A percentile compares a stretch with the other conserved stretches of the same genome.
Evolutionary conservation across 805 yeast species (phyloP).

Genomic region (Saccharomycopsis lassenensis): DNA sequence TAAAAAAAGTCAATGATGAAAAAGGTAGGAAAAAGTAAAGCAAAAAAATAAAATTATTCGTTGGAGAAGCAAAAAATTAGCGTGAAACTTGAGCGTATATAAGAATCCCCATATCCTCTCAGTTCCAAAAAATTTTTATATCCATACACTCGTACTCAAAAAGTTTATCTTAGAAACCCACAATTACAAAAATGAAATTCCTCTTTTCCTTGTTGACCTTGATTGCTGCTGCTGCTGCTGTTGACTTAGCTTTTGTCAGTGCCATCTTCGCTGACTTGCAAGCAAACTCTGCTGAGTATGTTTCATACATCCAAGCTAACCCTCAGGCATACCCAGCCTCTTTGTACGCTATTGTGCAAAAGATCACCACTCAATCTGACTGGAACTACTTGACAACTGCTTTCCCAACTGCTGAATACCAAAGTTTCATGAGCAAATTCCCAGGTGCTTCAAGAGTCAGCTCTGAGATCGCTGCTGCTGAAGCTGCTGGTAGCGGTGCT

Average conservation of each 20-base stretch:
- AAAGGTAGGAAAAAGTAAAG: no score
- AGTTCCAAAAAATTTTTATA: no score
- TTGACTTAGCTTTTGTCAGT: constrained; percentile 12
- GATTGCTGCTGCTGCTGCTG: constrained; percentile 10
- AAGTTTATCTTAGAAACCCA: no score
- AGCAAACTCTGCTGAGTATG: constrained; percentile 13
- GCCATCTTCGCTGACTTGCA: constrained; percentile 15
- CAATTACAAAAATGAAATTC: constrained; percentile 18
- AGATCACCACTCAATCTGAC: constrained; percentile 6
- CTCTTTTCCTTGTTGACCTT: constrained; percentile 10
- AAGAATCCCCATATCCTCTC: no score
- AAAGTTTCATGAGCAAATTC: constrained; percentile 15
- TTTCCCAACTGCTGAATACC: constrained; percentile 16
- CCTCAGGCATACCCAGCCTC: constrained; percentile 16
- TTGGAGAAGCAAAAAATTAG: no score
- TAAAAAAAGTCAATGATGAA: no score
- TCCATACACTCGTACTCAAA: no score
- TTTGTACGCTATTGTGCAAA: constrained; percentile 8
- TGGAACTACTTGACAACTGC: constrained; percentile 5
- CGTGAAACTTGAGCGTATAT: no score
- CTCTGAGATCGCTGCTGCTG: constrained; percentile 13
- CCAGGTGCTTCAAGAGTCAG: constrained; percentile 15
- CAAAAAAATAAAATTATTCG: no score
- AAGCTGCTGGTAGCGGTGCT: constrained; percentile 8
- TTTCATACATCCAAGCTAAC: constrained; percentile 17